These are phyloP conservation scores for Neopestalotiopsis sp. DNA, from an alignment of 2,329 filamentous ascomycete species.

Conservation along the genomic window DNA sequence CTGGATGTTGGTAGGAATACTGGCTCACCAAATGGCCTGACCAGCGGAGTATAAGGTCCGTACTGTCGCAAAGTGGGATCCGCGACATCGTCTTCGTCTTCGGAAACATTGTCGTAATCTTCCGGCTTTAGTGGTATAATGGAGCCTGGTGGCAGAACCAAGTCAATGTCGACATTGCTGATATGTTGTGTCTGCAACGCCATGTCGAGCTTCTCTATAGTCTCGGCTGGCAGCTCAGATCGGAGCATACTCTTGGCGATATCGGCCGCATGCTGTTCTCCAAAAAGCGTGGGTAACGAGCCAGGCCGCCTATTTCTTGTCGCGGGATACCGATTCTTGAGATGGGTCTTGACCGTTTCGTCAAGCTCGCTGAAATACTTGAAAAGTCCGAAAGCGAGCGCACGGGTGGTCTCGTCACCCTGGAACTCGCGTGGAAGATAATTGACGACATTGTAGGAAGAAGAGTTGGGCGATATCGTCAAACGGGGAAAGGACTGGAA, in stretches of 20 bases:
- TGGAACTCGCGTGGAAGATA: conserved; percentile 92
- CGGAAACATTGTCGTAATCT: conserved; percentile 62
- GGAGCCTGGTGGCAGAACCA: conserved; percentile 80
- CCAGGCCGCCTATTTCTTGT: conserved; percentile 63
- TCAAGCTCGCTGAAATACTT: conserved; percentile 94
- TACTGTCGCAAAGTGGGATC: conserved; percentile 73
- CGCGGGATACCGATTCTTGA: conserved; percentile 63
- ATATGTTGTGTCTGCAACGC: conserved; percentile 82
- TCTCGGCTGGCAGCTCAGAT: conserved; percentile 76
- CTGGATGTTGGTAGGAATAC: conserved; percentile 87
- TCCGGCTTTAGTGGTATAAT: conserved; percentile 69
- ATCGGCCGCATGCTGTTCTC: conserved; percentile 91
- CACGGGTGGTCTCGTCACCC: conserved; percentile 91
- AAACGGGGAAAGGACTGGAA: conserved; percentile 89
- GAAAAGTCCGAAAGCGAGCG: conserved; percentile 87
- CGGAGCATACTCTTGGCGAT: conserved; percentile 83
- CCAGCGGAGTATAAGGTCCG: conserved; percentile 75
- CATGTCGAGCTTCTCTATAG: conserved; percentile 74
- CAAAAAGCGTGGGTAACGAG: conserved; percentile 74
- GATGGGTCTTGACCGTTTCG: conserved; percentile 72
- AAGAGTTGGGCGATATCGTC: conserved; percentile 90
- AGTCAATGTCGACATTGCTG: conserved; percentile 85
- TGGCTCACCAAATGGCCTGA: conserved; percentile 81
- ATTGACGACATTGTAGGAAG: conserved; percentile 88
- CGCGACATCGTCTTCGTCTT: conserved; percentile 69